phyloP scores from a whole-genome alignment of 768 basidiomycete genomes.

The Termitomyces sp. region DNA sequence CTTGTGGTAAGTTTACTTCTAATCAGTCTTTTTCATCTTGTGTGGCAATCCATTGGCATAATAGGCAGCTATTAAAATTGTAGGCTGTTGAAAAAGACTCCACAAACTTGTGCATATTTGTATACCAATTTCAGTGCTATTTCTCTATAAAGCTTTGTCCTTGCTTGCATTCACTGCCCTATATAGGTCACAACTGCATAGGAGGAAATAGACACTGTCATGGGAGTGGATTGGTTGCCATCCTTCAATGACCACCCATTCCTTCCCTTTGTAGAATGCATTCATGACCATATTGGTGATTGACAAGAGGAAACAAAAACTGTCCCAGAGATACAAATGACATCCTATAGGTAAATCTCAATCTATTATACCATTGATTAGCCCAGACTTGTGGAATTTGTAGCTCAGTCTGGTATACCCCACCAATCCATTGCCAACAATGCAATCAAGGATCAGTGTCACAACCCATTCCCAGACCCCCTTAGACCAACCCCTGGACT shows the following conservation, averaged over 20 bases:
- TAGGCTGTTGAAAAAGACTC: background rate
- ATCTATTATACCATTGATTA: background rate
- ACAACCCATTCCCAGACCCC: too few relatives aligned
- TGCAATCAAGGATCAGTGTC: background rate
- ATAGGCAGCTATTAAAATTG: background rate
- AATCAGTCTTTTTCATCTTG: background rate
- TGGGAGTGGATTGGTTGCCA: background rate
- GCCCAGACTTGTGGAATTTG: background rate
- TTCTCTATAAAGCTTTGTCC: background rate
- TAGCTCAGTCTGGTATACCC: background rate
- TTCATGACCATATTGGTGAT: background rate
- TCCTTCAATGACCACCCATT: background rate
- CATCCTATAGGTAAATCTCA: background rate
- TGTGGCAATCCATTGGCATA: background rate
- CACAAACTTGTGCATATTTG: background rate
- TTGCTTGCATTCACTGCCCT: background rate
- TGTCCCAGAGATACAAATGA: background rate
- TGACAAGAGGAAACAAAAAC: background rate
- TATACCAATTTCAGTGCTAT: background rate
- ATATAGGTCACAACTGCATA: background rate
- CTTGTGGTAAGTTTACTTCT: background rate
- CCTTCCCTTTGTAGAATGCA: background rate
- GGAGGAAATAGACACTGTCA: background rate
- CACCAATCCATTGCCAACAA: background rate
- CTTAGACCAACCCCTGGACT: too few relatives aligned